Conservation (phyloP, 495 filamentous ascomycete genomes). For the Penicillium cataractarum region DNA sequence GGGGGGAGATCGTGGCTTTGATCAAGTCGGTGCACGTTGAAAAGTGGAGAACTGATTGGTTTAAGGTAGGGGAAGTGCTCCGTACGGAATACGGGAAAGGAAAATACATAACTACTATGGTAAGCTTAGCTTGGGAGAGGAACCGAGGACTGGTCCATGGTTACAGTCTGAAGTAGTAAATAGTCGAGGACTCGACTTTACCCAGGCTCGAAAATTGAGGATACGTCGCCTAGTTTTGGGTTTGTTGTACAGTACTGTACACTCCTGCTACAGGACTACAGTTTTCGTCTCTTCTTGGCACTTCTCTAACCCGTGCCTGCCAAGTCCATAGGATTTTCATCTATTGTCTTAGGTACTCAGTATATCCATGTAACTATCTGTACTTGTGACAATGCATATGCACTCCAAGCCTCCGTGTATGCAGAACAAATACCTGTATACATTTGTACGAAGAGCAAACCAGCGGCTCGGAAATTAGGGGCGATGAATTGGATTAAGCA, state of each 20-base stretch:
- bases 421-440: neutral
- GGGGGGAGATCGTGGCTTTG: neutral
- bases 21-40: neutral
- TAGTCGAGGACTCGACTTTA: neutral
- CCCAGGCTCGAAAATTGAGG: neutral
- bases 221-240: neutral
- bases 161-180: neutral
- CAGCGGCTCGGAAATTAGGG: constrained; percentile 13
- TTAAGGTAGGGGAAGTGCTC: neutral
- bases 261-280: neutral
- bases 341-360: neutral
- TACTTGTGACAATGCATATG: neutral
- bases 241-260: neutral
- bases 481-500: constrained; percentile 25
- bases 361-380: neutral
- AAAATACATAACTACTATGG: neutral
- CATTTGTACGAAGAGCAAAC: constrained; percentile 6
- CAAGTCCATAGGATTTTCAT: constrained; percentile 12
- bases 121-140: neutral
- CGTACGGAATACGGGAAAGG: neutral
- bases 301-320: constrained; percentile 7
- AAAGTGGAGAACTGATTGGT: neutral
- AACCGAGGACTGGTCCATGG: neutral
- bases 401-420: constrained; percentile 1
- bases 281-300: neutral